Conservation (phyloP, 306 rosid species). For the Rosa lucieae region DNA sequence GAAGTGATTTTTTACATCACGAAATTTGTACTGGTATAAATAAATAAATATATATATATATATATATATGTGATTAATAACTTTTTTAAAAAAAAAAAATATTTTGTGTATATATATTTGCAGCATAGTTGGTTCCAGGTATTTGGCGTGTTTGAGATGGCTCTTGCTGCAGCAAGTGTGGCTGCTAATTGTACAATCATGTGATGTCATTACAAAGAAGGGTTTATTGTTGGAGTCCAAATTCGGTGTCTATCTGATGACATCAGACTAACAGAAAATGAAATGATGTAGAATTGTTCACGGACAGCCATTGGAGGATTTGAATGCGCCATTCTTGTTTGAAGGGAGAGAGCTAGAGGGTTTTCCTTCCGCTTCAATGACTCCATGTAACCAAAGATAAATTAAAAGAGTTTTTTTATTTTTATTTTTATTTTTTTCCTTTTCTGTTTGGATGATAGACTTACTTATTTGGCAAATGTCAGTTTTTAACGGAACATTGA, state of each 20-base stretch:
- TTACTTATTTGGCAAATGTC: too few relatives aligned
- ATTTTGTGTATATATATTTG: not conserved
- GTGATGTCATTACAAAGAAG: not conserved
- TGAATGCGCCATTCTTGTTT: too few relatives aligned
- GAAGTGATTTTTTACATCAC: not conserved
- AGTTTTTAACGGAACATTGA: too few relatives aligned
- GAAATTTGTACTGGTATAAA: not conserved
- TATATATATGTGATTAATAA: not conserved
- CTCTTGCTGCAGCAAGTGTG: not conserved
- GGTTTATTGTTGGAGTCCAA: not conserved
- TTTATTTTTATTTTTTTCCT: too few relatives aligned
- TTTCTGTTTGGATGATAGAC: too few relatives aligned
- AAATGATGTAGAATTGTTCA: not conserved
- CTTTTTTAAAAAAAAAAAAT: not conserved
- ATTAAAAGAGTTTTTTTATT: not conserved
- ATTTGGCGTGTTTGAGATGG: slow-evolving; percentile 8
- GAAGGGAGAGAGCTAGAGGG: too few relatives aligned
- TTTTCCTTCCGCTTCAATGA: not conserved
- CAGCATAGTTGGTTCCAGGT: slow-evolving; percentile 5
- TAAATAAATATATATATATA: too few relatives aligned
- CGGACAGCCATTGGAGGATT: not conserved
- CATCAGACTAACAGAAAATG: not conserved
- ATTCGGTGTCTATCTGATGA: not conserved
- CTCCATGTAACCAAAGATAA: not conserved
- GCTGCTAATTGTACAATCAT: slow-evolving; percentile 17